Conservation (phyloP, 139 green algal species). For the Micractinium sp. region DNA sequence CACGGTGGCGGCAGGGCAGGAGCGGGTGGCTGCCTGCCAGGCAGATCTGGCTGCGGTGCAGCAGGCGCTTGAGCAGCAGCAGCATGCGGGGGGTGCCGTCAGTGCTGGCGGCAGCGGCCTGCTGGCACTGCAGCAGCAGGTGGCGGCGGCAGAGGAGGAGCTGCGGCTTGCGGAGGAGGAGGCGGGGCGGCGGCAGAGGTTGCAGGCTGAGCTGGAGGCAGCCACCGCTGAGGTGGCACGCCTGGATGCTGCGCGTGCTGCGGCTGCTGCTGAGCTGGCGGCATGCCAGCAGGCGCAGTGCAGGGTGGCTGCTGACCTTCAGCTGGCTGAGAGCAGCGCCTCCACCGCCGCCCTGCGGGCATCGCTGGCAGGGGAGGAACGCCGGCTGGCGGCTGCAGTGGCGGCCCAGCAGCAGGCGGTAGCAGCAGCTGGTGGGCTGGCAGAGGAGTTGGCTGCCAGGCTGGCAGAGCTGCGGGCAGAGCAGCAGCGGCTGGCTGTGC, state of each 20-base stretch:
- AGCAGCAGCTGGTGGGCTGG: neutral
- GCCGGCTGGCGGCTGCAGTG: neutral
- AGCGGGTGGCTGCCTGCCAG: neutral
- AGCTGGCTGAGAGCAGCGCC: neutral
- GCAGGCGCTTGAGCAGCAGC: neutral
- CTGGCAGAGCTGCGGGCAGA: neutral
- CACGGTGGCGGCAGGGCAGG: neutral
- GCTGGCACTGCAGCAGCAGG: neutral
- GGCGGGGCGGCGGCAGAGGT: neutral
- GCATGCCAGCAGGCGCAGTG: neutral
- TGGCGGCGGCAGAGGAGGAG: conserved; percentile 11
- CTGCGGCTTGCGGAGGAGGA: neutral
- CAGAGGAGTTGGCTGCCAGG: neutral
- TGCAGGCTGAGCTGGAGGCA: neutral
- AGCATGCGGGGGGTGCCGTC: neutral
- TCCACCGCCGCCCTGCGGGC: neutral
- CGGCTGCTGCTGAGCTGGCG: neutral
- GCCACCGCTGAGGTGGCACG: neutral
- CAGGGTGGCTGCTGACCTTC: neutral
- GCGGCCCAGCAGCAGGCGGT: neutral
- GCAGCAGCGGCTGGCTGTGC: neutral
- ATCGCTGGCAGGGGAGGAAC: neutral
- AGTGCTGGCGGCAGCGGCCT: neutral
- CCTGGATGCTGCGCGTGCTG: neutral
- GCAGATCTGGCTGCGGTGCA: neutral